Evolutionary conservation across 1,284 basidiomycete genomes (phyloP), one percentile per base, ranked within the genome.

Genomic region (Porodaedalea pini): DNA sequence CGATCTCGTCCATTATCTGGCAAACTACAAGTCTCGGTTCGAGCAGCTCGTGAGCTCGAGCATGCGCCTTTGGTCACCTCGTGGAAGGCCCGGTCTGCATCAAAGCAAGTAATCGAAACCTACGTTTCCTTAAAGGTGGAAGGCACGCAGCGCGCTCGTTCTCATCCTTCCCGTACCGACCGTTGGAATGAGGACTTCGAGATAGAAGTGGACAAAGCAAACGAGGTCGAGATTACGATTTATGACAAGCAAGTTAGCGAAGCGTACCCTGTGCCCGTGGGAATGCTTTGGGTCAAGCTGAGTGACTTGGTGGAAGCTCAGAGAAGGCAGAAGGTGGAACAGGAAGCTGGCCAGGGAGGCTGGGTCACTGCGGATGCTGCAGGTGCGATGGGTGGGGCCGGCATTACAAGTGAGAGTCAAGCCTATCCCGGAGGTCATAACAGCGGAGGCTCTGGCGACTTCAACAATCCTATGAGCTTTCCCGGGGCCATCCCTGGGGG

Each of bases 171-270:
- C 19, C 86, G 94, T 62, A 96, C 88, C 48, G 97, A 99, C 73
- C 86, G 90, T 49, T 99, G 97, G 97, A 92, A 94, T 70, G 96
- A 99, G 73, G 91, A 94, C 60, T 98, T 99, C 63, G 92, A 97
- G 71, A 92, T 99, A 61, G 82, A 89, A 1, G 92, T 99, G 51
- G 96, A 98, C 76, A 98, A 98, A 72, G 95, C 95, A 34, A 98
- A 96, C 70, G 97, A 99, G 78, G 91, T 98, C 55, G 97, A 99
- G 73, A 87, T 99, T 49, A 93, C 94, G 13, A 85, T 99, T 25
- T 97, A 95, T 67, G 97, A 99, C 74, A 93, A 93, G 65, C 86
- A 92, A 64, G 83, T 85, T 17, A 86, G 85, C 61, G 91, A 93
- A 61, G 73, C 75, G 10, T 81, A 91, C 65, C 86, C 92, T 1